Percentiles rank a stretch among this genome's conserved stretches.
phyloP scores from a whole-genome alignment of 371 early-diverging fungal genomes.

The Quaeritorhiza haematococci region DNA sequence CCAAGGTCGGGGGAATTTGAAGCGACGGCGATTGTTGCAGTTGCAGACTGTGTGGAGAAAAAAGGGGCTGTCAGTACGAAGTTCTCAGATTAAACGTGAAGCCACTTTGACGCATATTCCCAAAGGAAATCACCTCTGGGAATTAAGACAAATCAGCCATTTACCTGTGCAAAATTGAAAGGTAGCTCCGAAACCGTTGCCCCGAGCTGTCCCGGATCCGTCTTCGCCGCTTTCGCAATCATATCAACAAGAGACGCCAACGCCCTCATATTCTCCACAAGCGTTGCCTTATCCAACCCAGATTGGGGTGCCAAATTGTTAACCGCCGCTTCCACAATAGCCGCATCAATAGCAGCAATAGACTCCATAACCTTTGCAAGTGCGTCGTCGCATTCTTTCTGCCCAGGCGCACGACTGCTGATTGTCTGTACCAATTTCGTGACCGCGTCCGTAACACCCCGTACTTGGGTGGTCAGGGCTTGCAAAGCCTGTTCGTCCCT shows the following conservation, averaged over 20 bases:
- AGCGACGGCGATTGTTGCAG: constrained; percentile 24
- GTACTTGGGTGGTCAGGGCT: constrained; percentile 16
- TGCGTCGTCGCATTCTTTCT: constrained; percentile 39
- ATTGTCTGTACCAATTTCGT: constrained; percentile 16
- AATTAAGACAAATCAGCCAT: neutral
- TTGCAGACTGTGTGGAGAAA: constrained; percentile 1
- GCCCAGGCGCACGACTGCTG: constrained; percentile 35
- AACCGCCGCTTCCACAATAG: constrained; percentile 30
- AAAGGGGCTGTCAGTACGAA: neutral
- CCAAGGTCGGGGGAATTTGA: constrained; percentile 28
- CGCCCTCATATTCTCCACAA: constrained; percentile 31
- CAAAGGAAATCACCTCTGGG: too few species aligned
- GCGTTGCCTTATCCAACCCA: constrained; percentile 13
- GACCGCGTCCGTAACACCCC: constrained; percentile 23
- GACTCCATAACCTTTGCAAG: constrained; percentile 23
- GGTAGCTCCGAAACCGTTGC: constrained; percentile 30
- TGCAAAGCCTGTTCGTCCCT: constrained; percentile 13
- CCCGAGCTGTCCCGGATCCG: constrained; percentile 24
- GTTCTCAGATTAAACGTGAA: too few species aligned
- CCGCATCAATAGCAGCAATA: constrained; percentile 22
- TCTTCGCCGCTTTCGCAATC: constrained; percentile 26
- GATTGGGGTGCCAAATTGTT: constrained; percentile 23
- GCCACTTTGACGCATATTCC: too few species aligned
- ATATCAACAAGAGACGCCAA: constrained; percentile 36
- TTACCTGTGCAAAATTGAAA: constrained; percentile 26